These are phyloP conservation scores for Castanea sativa DNA, from an alignment of 306 rosid species.

Conservation along the genomic window DNA sequence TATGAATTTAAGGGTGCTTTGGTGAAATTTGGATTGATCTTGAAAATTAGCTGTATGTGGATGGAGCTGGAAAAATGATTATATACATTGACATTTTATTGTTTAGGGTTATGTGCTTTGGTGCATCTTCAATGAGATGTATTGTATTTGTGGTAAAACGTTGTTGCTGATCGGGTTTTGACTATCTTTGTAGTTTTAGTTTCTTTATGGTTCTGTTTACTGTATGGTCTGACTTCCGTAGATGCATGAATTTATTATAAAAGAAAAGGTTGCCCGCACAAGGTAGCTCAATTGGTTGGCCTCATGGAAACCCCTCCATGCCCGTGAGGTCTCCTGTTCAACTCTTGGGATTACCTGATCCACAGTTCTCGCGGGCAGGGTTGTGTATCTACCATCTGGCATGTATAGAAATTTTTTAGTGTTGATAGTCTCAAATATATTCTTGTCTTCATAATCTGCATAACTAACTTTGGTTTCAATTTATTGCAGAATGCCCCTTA, in stretches of 20 bases:
- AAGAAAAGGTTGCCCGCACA: not conserved
- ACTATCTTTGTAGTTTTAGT: not conserved
- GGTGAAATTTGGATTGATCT: not conserved
- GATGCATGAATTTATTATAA: not conserved
- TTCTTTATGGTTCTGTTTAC: not conserved
- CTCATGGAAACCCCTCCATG: too few relatives aligned
- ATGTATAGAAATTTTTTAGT: not conserved
- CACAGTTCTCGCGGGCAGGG: too few relatives aligned
- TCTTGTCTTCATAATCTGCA: slow-evolving; percentile 1
- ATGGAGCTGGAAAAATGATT: not conserved
- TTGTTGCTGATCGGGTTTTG: not conserved
- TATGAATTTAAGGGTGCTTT: not conserved
- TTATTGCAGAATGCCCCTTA: slow-evolving; percentile 80
- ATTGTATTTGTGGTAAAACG: not conserved
- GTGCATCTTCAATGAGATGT: not conserved
- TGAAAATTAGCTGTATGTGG: not conserved
- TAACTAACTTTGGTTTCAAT: slow-evolving; percentile 15
- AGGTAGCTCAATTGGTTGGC: too few relatives aligned
- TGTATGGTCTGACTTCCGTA: not conserved
- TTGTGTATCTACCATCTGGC: not conserved
- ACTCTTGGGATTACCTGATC: too few relatives aligned
- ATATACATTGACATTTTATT: not conserved
- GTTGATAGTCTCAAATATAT: not conserved
- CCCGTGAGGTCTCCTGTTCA: too few relatives aligned
- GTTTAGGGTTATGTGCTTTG: not conserved